phyloP scores from a whole-genome alignment of 805 yeast species.

The Starmerella vaccinii region DNA sequence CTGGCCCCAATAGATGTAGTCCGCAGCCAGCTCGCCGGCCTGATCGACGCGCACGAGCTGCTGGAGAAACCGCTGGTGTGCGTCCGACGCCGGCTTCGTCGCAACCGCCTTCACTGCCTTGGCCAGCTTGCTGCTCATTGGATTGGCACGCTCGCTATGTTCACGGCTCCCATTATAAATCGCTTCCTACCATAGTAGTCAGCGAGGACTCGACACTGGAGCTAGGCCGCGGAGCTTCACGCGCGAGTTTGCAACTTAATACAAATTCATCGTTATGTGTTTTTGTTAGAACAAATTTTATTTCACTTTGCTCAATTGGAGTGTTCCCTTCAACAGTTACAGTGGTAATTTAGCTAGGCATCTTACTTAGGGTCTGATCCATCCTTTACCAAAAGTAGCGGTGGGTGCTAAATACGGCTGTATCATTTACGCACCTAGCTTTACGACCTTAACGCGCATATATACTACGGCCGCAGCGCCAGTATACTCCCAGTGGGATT shows the following conservation, averaged over 20 bases:
- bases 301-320: neutral
- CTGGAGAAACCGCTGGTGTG: conserved; percentile 26
- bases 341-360: too few species aligned
- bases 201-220: neutral
- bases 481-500: too few species aligned
- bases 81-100: conserved; percentile 17
- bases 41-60: conserved; percentile 74
- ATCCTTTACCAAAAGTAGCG: neutral
- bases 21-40: conserved; percentile 96
- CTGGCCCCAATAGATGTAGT: conserved; percentile 87
- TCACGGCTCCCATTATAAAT: too few species aligned
- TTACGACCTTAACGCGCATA: neutral
- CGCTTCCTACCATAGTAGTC: neutral
- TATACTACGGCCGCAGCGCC: too few species aligned
- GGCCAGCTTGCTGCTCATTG: conserved; percentile 9
- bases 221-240: too few species aligned
- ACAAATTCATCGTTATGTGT: neutral
- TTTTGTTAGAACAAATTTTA: neutral
- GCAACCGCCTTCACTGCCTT: conserved; percentile 26
- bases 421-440: too few species aligned
- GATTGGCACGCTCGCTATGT: neutral
- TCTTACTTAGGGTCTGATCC: neutral
- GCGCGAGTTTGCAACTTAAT: too few species aligned
- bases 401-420: too few species aligned
- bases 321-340: neutral